Evolutionary conservation across 495 filamentous ascomycete genomes (phyloP), one percentile per base, ranked within the genome.

Genomic region (Penicillium macrosclerotiorum): DNA sequence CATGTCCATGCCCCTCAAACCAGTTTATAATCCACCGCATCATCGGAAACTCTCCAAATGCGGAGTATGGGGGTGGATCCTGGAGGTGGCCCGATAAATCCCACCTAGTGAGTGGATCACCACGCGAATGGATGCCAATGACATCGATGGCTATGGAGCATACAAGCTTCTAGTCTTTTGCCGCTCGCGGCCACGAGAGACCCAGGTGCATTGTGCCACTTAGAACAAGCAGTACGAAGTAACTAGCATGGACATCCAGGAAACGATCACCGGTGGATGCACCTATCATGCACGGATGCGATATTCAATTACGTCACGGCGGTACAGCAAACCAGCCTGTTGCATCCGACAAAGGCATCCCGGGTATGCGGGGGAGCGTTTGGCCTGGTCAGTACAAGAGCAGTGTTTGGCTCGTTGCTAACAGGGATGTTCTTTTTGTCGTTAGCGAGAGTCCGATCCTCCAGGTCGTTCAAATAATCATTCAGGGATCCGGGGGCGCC

Each of bases 91-190:
- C n/a, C n/a, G n/a, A n/a, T n/a, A n/a, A n/a, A n/a, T n/a, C n/a
- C n/a, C n/a, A n/a, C n/a, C n/a, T n/a, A n/a, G n/a, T n/a, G 2
- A 8, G 54, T 50, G 50, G 54, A 37, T 25, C 51, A 49, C 37
- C 33, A 51, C 26, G 44, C 43, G 43, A 43, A 49, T 42, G 25
- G 12, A 52, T 23, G 25, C 44, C 42, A 45, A 36, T 51, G 18
- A 32, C 9, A 27, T 35, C 3, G 14, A 42, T 23, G 4, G 26
- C 8, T 14, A 13, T 5, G 20, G 11, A 17, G 24, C 8, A n/a
- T 30, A 19, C 3, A 27, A 11, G 35, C 18, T 13, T 25, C 5
- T n/a, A n/a, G 16, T 26, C 32, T 19, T 13, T n/a, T 12, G 14
- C 5, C 24, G 9, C 11, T 46, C 16, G 11, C 18, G 18, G 8